Evolutionary conservation across 176 grass and related monocot species (phyloP), one percentile per base, ranked within the genome.

Genomic region (Chloris gayana): DNA sequence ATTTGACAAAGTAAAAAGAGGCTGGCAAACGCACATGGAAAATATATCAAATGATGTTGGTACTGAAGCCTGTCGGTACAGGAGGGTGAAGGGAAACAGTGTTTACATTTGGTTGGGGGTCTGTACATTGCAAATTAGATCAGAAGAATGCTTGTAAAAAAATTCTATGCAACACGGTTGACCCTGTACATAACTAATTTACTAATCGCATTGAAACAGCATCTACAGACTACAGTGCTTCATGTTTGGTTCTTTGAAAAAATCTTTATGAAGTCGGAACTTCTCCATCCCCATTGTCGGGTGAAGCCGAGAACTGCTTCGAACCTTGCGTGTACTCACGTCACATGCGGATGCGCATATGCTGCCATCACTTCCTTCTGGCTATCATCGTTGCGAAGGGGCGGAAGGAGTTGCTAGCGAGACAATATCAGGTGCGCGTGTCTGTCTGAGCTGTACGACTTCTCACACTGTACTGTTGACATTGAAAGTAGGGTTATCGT

Each of bases 71-170:
- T 64, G 47, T 50, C 15, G 47, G 47, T 50, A 50, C 47, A 54
- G 17, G 6, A 22, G 50, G 18, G 0, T 53, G 18, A 51, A 27
- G 4, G 53, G 24, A 51, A 27, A 27, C 11, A 7, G 6, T 69
- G 21, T 88, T 69, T 21, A 41, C 39, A 74, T 42, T 37, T 34
- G 8, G 7, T 70, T 71, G 6, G 58, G 33, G 15, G 9, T 76
- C n/a, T 76, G 73, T 42, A 61, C 34, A 61, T 42, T 76, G 19
- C 31, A 37, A 56, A 74, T 22, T 57, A 1, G 46, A 80, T 56
- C 24, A 12, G 66, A 26, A 44, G 66, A 26, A 44, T 80, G 22
- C n/a, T 69, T 67, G 35, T 30, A 56, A 67, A 37, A 37, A 56
- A 2, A 30, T 79, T 67, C 22, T 18, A 14, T 35, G 32, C 46